phyloP scores from a whole-genome alignment of 2,329 filamentous ascomycete genomes.

The Didymella lethalis region DNA sequence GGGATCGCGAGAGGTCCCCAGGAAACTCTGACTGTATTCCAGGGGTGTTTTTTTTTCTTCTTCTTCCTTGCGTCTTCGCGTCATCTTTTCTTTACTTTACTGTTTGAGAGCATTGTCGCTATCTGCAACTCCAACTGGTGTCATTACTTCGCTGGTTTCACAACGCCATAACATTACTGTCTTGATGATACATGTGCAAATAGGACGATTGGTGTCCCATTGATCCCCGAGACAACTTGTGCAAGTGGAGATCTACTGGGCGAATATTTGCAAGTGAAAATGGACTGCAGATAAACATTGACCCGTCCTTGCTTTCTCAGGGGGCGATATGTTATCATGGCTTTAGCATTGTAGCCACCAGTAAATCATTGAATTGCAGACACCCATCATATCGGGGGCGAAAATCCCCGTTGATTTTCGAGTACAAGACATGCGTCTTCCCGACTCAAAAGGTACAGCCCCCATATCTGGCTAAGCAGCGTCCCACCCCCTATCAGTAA shows the following conservation, averaged over 20 bases:
- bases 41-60: no score
- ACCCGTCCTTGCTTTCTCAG: not conserved
- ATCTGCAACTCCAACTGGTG: not conserved
- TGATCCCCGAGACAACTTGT: not conserved
- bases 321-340: not conserved
- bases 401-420: not conserved
- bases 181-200: not conserved
- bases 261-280: not conserved
- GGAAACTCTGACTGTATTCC: no score
- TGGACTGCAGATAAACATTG: not conserved
- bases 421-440: not conserved
- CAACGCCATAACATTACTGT: not conserved
- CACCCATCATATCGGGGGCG: not conserved
- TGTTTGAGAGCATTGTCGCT: not conserved
- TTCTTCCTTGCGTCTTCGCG: no score
- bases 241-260: not conserved
- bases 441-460: not conserved
- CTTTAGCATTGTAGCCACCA: not conserved
- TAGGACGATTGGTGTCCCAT: no score
- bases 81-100: no score
- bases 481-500: not conserved
- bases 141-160: not conserved
- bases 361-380: not conserved
- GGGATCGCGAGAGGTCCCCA: no score
- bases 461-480: not conserved